Evolutionary conservation across 2,329 filamentous ascomycete genomes (phyloP).

Genomic region (Stachybotrys echinatus): DNA sequence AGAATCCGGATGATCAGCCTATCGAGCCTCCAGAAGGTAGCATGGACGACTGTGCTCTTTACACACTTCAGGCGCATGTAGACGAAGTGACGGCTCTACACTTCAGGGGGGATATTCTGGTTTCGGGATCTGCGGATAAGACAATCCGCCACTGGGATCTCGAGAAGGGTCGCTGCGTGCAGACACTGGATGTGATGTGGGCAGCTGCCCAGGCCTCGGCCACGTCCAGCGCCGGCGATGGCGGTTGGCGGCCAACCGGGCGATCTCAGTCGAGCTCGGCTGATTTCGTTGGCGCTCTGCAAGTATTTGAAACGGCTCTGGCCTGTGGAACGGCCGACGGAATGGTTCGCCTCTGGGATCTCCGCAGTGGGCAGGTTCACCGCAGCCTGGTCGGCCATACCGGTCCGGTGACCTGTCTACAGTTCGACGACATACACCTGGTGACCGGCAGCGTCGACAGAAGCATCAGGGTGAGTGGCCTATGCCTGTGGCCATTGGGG

Average conservation of each 20-base stretch:
- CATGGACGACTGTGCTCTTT: conserved; percentile 86
- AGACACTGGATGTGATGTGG: conserved; percentile 97
- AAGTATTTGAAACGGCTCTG: conserved; percentile 92
- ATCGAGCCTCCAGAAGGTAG: conserved; percentile 70
- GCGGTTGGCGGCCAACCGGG: conserved; percentile 67
- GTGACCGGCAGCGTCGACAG: conserved; percentile 90
- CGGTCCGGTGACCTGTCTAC: conserved; percentile 85
- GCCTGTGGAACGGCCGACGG: conserved; percentile 96
- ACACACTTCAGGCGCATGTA: conserved; percentile 82
- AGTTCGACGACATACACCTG: conserved; percentile 93
- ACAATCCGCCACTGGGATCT: conserved; percentile 97
- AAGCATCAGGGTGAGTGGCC: conserved; percentile 79
- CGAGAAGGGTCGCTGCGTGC: conserved; percentile 92
- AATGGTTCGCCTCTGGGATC: conserved; percentile 95
- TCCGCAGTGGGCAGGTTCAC: conserved; percentile 95
- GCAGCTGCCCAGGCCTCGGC: conserved; percentile 85
- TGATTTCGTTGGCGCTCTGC: conserved; percentile 89
- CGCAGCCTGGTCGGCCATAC: conserved; percentile 93
- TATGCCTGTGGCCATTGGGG: not conserved
- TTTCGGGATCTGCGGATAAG: conserved; percentile 96
- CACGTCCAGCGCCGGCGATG: conserved; percentile 56
- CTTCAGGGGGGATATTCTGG: conserved; percentile 81
- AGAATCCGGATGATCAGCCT: conserved; percentile 61
- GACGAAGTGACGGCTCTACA: conserved; percentile 92
- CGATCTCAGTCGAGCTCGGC: conserved; percentile 60